Conservation (phyloP, 371 early-diverging fungal genomes). For the Dinochytrium kinnereticum region DNA sequence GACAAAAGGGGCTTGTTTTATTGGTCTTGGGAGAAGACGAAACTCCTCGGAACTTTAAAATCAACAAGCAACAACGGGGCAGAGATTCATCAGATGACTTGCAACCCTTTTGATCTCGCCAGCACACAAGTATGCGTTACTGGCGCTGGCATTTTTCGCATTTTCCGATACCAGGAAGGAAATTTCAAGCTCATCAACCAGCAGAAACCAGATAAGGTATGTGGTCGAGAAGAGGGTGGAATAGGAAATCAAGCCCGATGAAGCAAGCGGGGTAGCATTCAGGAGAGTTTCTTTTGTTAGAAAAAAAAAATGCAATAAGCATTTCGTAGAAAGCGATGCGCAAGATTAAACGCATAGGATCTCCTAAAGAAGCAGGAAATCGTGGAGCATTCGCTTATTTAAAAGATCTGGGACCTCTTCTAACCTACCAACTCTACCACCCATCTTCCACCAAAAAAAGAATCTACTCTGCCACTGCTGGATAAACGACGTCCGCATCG, state of each 20-base stretch:
- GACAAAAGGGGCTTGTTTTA: conserved; percentile 45
- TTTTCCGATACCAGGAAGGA: conserved; percentile 47
- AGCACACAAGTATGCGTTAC: conserved; percentile 51
- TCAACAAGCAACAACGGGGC: conserved; percentile 41
- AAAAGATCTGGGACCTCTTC: too few species aligned
- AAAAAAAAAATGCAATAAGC: too few species aligned
- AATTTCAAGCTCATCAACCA: conserved; percentile 47
- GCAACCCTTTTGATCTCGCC: conserved; percentile 45
- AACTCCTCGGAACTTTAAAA: conserved; percentile 41
- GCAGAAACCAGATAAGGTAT: conserved; percentile 52
- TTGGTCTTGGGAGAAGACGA: conserved; percentile 54
- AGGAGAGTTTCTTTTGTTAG: too few species aligned
- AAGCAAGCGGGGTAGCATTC: too few species aligned
- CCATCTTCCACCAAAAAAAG: conserved; percentile 22
- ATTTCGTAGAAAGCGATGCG: too few species aligned
- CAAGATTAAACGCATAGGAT: too few species aligned
- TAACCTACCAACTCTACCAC: not conserved
- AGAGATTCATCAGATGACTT: conserved; percentile 47
- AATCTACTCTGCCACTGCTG: conserved; percentile 51
- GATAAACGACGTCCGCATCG: conserved; percentile 47
- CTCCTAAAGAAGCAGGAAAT: too few species aligned
- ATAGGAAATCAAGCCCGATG: too few species aligned
- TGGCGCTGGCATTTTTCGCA: conserved; percentile 46
- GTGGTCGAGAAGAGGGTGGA: too few species aligned
- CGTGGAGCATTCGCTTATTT: too few species aligned